These are phyloP conservation scores for Tinospora cordifolia DNA, from an alignment of 164 flowering plant genomes.

Conservation along the genomic window DNA sequence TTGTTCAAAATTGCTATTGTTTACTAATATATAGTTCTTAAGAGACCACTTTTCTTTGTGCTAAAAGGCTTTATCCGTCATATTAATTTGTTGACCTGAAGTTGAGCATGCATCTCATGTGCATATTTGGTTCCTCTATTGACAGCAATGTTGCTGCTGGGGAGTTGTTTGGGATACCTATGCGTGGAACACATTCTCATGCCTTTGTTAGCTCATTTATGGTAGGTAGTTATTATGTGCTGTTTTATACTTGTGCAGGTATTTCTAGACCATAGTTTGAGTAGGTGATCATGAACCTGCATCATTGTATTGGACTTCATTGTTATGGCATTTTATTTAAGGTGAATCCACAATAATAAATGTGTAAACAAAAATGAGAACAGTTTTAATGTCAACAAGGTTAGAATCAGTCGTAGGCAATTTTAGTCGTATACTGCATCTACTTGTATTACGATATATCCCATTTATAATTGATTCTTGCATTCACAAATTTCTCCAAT, in stretches of 20 bases:
- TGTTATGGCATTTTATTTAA: not conserved
- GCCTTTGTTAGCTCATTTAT: conserved; percentile 97
- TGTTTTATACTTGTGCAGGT: not conserved
- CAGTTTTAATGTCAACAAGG: not conserved
- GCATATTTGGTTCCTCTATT: conserved; percentile 7
- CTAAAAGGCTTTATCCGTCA: not conserved
- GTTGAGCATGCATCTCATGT: not conserved
- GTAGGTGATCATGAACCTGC: too few species aligned
- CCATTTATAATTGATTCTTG: not conserved
- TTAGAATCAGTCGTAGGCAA: too few species aligned
- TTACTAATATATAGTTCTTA: not conserved
- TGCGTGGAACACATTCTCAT: conserved; percentile 98
- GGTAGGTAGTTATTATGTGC: conserved; percentile 38
- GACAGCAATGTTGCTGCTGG: conserved; percentile 95
- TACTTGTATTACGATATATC: too few species aligned
- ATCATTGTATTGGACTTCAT: too few species aligned
- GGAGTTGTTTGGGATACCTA: conserved; percentile 87
- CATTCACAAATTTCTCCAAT: too few species aligned
- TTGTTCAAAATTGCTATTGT: not conserved
- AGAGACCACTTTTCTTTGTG: not conserved
- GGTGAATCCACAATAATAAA: not conserved
- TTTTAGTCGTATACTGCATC: too few species aligned
- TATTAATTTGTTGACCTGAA: not conserved
- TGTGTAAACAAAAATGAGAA: not conserved
- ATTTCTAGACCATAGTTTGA: not conserved